Base-by-base conservation (phyloP, 164 flowering plant genomes). In the Aristolochia contorta region DNA sequence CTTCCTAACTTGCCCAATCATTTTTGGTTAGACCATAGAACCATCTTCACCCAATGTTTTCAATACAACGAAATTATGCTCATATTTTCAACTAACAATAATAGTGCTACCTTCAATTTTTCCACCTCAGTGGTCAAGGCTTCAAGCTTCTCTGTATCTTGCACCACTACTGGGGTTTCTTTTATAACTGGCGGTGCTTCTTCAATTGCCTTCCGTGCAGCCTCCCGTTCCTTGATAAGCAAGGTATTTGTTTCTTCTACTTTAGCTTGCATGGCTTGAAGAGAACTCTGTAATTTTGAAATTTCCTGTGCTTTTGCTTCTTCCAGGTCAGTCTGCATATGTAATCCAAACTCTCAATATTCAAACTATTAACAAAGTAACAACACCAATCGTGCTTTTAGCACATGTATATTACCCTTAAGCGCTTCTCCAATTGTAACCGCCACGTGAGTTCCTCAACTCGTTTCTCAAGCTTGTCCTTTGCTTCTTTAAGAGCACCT, bases 391-490 rank as follows among this genome's bases (percentile, higher is more conserved):
- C 30, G 24, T 56, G 22, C 43, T 30, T 18, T 14, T 47, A 45
- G 19, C 63, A 49, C 32, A 68, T 41, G 18, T 59, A 16, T 37
- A 56, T 73, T 80, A 88, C 97, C 90, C 94, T 78, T 55, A 84
- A 65, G 47, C 94, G 90, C 68, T 88, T 91, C 74, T 91, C 96
- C 64, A 88, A 71, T 61, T 86, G 89, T 62, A 91, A 65, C 62
- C 94, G 90, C 94, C 89, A 88, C 62, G 97, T 88, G 58, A 91
- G 90, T 64, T 91, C 96, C 76, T 91, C 97, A 63, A 88, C 84
- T 54, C 67, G 75, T 60, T 88, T 91, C 69, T 85, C 89, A 60
- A 91, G 91, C 79, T 88, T 91, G 68, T 91, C 88, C 73, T 91
- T 88, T 9, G 97, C 97, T 77, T 91, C 96, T 78, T 82, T 86